Percentiles rank a stretch among this genome's conserved stretches.
phyloP scores from a whole-genome alignment of 805 yeast genomes.

The Candida morakotiae region DNA sequence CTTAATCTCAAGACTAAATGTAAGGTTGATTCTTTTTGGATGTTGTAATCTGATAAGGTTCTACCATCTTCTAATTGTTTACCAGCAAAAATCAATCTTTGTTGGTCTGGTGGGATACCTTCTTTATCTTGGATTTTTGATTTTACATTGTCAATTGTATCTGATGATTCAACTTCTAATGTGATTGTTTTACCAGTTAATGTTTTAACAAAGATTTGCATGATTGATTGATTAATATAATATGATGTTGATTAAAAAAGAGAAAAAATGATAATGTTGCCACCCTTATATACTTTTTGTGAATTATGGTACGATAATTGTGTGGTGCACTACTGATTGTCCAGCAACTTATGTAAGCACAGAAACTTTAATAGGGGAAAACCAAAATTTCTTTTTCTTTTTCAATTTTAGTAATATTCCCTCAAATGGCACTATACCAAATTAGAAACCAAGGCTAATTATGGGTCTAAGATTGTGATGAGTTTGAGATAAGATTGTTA shows the following conservation, averaged over 20 bases:
- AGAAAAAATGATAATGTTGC: background rate
- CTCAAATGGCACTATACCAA: no score
- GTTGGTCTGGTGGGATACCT: constrained; percentile 98
- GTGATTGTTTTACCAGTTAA: constrained; percentile 67
- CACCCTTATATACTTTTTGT: background rate
- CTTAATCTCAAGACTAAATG: constrained; percentile 96
- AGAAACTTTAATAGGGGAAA: background rate
- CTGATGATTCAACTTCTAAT: constrained; percentile 95
- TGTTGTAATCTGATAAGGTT: constrained; percentile 95
- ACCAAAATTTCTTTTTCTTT: background rate
- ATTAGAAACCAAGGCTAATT: no score
- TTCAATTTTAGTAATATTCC: background rate
- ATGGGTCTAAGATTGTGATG: no score
- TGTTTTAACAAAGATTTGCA: constrained; percentile 57
- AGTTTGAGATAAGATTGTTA: no score
- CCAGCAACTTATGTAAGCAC: background rate
- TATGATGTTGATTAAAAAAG: background rate
- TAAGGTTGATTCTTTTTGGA: constrained; percentile 94
- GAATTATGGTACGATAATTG: constrained; percentile 31
- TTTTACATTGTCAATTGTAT: constrained; percentile 96
- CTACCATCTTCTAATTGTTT: constrained; percentile 96
- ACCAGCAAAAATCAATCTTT: constrained; percentile 95
- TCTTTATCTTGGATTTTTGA: constrained; percentile 95
- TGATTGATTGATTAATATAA: constrained; percentile 21
- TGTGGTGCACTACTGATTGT: constrained; percentile 73